Base-by-base conservation (phyloP, 2,329 filamentous ascomycete genomes). In the Penicillium sp. region DNA sequence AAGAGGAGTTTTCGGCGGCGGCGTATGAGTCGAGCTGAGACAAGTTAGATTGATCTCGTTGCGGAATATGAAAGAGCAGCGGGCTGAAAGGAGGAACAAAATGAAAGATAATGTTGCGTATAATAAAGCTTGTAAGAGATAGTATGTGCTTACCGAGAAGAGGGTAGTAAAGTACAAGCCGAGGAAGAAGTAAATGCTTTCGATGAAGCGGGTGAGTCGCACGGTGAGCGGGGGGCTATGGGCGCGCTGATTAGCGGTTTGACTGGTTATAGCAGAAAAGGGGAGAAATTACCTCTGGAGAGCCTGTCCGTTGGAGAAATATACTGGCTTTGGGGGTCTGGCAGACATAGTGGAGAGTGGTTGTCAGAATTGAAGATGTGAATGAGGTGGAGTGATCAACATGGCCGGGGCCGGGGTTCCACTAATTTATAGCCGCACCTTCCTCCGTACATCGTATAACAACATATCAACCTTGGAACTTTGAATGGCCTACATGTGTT, bases 91-190 rank as follows among this genome's bases (percentile, higher is more conserved):
- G 23, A 21, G 37, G 31, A 16, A 25, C 5, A 41, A 21, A 12
- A 27, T 25, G 6, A 52, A 25, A 21, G n/a, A 34, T 23, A 21
- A 27, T 37, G 4, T 25, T 18, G 13, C 32, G 40, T n/a, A 50
- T 16, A 9, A 42, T 29, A 34, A n/a, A 39, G 6, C 3, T 9
- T 29, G 16, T 32, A 27, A 21, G 39, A 35, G 9, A 1, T 18
- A 66, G 66, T 73, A 32, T 27, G 6, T 27, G 8, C 25, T 27
- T 72, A 79, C 77, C 50, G 77, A 74, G 57, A 80, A 78, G 10
- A 81, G 67, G 40, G 75, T 77, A 40, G 77, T 75, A 29, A 80
- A 60, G 55, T 81, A 81, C 25, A 81, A 67, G 6, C 78, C 79
- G 6, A 81, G 41, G 60, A 80, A 79, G 57, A 75, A 64, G 60